Evolutionary conservation across 2,329 filamentous ascomycete genomes (phyloP).

Genomic region (Tolypocladium amazonense): DNA sequence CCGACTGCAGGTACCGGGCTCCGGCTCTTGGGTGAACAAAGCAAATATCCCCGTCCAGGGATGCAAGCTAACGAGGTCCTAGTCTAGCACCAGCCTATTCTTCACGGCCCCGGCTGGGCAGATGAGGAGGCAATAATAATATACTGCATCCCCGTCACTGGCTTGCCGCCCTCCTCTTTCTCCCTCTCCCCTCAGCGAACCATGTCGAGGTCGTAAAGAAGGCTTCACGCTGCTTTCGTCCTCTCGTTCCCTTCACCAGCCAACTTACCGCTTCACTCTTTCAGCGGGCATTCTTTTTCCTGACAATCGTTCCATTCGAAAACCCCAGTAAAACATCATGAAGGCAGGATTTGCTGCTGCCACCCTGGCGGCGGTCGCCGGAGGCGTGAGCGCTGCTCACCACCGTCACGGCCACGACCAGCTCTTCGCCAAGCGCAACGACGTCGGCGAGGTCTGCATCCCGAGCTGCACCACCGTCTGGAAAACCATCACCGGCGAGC

Average conservation of each 20-base stretch:
- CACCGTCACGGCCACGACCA: slow-evolving; percentile 56
- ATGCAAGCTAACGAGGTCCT: neutral
- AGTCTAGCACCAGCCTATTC: slow-evolving; percentile 8
- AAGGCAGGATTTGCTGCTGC: slow-evolving; percentile 60
- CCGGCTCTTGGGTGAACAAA: neutral
- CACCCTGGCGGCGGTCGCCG: slow-evolving; percentile 49
- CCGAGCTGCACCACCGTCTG: slow-evolving; percentile 64
- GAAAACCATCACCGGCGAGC: slow-evolving; percentile 57
- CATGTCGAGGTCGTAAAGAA: slow-evolving; percentile 41
- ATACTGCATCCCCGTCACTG: slow-evolving; percentile 30
- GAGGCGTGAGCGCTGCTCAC: slow-evolving; percentile 42
- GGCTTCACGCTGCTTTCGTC: slow-evolving; percentile 37
- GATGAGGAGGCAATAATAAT: slow-evolving; percentile 13
- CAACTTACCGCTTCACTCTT: slow-evolving; percentile 70
- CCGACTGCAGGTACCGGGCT: neutral
- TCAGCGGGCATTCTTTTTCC: slow-evolving; percentile 69
- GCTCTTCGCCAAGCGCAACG: slow-evolving; percentile 43
- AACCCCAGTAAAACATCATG: slow-evolving; percentile 41
- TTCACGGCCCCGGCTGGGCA: neutral
- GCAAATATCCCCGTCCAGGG: neutral
- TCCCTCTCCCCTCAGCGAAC: slow-evolving; percentile 26
- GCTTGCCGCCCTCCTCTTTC: slow-evolving; percentile 21
- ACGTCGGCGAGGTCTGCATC: slow-evolving; percentile 37
- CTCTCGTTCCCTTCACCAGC: slow-evolving; percentile 32
- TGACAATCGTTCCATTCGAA: slow-evolving; percentile 1